Evolutionary conservation across 495 filamentous ascomycete species (phyloP).

Genomic region (Tetracladium marchalianum): DNA sequence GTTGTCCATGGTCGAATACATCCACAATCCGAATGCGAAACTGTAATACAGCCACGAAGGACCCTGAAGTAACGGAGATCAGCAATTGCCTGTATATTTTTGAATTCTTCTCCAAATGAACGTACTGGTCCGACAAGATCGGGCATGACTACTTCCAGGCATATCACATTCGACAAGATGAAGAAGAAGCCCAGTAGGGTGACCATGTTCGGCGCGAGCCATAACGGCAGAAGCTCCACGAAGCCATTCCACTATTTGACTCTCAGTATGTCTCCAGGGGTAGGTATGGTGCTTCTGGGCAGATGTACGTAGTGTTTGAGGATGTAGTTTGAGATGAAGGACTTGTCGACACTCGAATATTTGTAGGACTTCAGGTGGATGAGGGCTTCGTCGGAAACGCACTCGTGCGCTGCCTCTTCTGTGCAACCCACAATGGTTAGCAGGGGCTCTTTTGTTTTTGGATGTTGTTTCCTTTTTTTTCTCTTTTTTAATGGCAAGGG

Average conservation of each 20-base stretch:
- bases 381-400: slow-evolving; percentile 49
- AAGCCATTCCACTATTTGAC: slow-evolving; percentile 84
- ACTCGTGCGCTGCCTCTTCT: slow-evolving; percentile 45
- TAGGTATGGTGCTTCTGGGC: not conserved
- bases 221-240: slow-evolving; percentile 84
- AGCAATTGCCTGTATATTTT: not conserved
- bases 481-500: not conserved
- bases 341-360: slow-evolving; percentile 95
- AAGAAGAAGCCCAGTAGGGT: slow-evolving; percentile 92
- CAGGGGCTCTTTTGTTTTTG: not conserved
- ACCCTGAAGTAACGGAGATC: slow-evolving; percentile 37
- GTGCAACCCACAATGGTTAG: slow-evolving; percentile 2
- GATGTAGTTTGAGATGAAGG: slow-evolving; percentile 86
- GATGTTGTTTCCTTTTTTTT: not conserved
- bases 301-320: slow-evolving; percentile 80
- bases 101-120: not conserved
- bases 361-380: slow-evolving; percentile 90
- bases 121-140: slow-evolving; percentile 86
- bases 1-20: slow-evolving; percentile 99
- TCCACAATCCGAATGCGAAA: slow-evolving; percentile 89
- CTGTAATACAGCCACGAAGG: slow-evolving; percentile 91
- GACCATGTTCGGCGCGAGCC: slow-evolving; percentile 96
- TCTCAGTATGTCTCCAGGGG: slow-evolving; percentile 10
- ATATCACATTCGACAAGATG: slow-evolving; percentile 76
- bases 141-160: slow-evolving; percentile 75